Conservation (phyloP, 2,329 filamentous ascomycete genomes). For the Colletotrichum destructivum region DNA sequence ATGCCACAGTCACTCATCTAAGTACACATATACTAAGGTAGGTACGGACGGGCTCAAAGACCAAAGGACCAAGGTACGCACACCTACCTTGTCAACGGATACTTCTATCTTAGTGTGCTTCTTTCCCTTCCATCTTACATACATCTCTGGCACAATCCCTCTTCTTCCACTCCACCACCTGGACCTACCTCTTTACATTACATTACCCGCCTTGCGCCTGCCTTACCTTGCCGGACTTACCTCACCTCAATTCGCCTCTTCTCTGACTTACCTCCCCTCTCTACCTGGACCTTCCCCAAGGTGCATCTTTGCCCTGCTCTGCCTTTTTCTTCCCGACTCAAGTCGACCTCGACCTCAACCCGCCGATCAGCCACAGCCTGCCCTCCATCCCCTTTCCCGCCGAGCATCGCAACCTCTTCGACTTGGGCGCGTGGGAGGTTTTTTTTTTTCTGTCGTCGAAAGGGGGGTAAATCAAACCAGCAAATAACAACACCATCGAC, state of each 20-base stretch:
- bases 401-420: conserved; percentile 15
- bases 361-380: conserved; percentile 18
- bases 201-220: conserved; percentile 38
- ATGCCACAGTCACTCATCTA: conserved; percentile 11
- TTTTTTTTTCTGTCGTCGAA: background rate
- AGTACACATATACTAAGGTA: conserved; percentile 3
- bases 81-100: conserved; percentile 18
- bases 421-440: background rate
- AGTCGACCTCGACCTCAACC: conserved; percentile 1
- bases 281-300: conserved; percentile 4
- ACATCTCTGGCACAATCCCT: conserved; percentile 40
- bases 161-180: conserved; percentile 29
- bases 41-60: conserved; percentile 17
- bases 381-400: conserved; percentile 1
- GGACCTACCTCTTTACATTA: conserved; percentile 35
- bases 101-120: conserved; percentile 30
- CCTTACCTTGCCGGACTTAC: conserved; percentile 21
- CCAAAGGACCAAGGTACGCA: conserved; percentile 15
- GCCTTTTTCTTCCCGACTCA: conserved; percentile 5
- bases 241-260: conserved; percentile 14
- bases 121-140: conserved; percentile 36
- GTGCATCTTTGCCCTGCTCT: conserved; percentile 1
- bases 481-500: conserved; percentile 4
- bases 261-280: conserved; percentile 21
- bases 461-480: background rate